Evolutionary conservation across 2,329 filamentous ascomycete species (phyloP).

Genomic region (Fusarium sp.): DNA sequence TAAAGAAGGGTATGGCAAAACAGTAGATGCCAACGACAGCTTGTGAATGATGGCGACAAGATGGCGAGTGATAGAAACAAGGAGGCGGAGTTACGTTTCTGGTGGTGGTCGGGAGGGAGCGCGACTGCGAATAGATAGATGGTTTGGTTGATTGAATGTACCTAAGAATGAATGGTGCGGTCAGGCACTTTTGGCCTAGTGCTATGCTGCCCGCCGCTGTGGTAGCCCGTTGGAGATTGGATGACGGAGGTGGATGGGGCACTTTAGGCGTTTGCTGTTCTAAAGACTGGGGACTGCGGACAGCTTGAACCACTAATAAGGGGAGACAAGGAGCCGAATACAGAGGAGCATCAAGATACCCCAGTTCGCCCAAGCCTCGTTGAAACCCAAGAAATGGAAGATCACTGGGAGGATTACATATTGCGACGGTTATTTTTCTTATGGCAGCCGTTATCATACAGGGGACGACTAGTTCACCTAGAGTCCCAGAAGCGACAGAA

Average conservation of each 20-base stretch:
- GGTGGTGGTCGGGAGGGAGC: conserved; percentile 30
- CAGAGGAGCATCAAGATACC: conserved; percentile 16
- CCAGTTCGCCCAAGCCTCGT: conserved; percentile 30
- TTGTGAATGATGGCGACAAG: conserved; percentile 16
- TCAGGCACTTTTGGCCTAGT: conserved; percentile 37
- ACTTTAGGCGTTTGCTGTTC: conserved; percentile 3
- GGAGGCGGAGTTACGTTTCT: conserved; percentile 13
- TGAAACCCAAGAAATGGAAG: conserved; percentile 3
- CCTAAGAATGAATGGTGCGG: conserved; percentile 31
- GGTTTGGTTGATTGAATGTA: not conserved
- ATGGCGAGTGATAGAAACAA: conserved; percentile 35
- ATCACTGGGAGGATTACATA: not conserved
- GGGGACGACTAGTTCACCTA: not conserved
- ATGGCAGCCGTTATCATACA: not conserved
- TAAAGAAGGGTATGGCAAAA: conserved; percentile 10
- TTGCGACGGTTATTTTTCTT: not conserved
- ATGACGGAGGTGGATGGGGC: conserved; percentile 33
- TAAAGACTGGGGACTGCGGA: not conserved
- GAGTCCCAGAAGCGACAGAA: not conserved
- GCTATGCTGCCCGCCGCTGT: conserved; percentile 2
- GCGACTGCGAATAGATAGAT: conserved; percentile 6
- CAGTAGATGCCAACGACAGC: conserved; percentile 7
- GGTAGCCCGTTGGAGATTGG: conserved; percentile 36
- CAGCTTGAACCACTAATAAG: conserved; percentile 1
- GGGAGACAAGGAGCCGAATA: conserved; percentile 12